Evolutionary conservation across 805 yeast species (phyloP).

Genomic region (Yarrowia sp.): DNA sequence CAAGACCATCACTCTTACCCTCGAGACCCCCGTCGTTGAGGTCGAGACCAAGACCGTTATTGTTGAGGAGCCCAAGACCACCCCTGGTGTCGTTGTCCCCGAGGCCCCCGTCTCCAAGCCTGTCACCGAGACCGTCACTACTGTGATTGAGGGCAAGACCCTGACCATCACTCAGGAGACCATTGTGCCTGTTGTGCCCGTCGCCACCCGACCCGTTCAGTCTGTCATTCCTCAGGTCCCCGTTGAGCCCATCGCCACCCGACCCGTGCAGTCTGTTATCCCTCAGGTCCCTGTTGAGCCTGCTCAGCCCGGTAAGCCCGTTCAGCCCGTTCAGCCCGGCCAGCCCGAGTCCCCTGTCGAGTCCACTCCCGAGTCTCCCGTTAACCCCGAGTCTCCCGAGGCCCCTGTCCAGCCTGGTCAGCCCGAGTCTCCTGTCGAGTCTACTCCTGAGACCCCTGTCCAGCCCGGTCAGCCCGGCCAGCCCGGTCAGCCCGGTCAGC

Average conservation of each 20-base stretch:
- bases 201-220: not conserved
- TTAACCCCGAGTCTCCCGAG: not conserved
- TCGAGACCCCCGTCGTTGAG: not conserved
- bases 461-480: not conserved
- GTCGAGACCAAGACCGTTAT: not conserved
- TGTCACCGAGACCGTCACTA: not conserved
- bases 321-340: not conserved
- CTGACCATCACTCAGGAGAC: not conserved
- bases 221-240: not conserved
- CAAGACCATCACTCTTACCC: not conserved
- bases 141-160: not conserved
- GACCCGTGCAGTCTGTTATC: not conserved
- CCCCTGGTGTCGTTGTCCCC: not conserved
- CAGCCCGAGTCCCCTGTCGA: not conserved
- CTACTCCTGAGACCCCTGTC: not conserved
- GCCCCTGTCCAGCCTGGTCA: not conserved
- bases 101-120: not conserved
- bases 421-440: not conserved
- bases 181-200: not conserved
- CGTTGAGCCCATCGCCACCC: not conserved
- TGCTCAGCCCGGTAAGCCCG: too few relatives aligned
- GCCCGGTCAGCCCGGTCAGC: not conserved
- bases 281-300: not conserved
- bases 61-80: not conserved
- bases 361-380: not conserved